These are phyloP conservation scores for Inga leiocalycina DNA, from an alignment of 306 rosid genomes.

Conservation along the genomic window DNA sequence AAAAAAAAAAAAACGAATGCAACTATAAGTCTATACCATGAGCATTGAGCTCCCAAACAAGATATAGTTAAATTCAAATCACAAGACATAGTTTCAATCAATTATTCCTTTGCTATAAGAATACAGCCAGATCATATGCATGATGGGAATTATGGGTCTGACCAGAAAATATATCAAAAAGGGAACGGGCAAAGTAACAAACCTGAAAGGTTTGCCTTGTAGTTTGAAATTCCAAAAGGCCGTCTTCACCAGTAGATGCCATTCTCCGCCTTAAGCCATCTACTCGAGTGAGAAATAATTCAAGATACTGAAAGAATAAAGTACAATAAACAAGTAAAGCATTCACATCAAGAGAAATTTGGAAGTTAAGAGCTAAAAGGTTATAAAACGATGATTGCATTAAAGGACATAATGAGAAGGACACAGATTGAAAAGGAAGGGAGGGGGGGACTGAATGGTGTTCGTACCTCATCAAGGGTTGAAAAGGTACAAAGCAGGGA, in stretches of 20 bases:
- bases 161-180: slow-evolving; percentile 11
- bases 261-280: slow-evolving; percentile 95
- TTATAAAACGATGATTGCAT: neutral
- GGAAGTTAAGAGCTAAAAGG: slow-evolving; percentile 1
- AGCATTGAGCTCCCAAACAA: slow-evolving; percentile 12
- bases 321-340: slow-evolving; percentile 25
- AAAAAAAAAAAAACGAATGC: neutral
- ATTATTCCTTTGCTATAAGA: neutral
- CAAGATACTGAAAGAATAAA: slow-evolving; percentile 68
- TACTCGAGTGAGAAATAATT: slow-evolving; percentile 81
- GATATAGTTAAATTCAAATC: slow-evolving; percentile 14
- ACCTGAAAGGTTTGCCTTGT: slow-evolving; percentile 89
- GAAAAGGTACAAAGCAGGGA: slow-evolving; percentile 71
- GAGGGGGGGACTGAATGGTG: neutral
- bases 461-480: slow-evolving; percentile 72
- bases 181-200: slow-evolving; percentile 15
- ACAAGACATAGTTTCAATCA: neutral
- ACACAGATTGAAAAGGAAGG: neutral
- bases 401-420: slow-evolving; percentile 10
- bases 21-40: neutral
- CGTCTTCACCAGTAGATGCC: slow-evolving; percentile 45
- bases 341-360: slow-evolving; percentile 6
- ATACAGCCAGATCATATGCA: neutral
- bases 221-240: slow-evolving; percentile 54
- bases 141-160: neutral